Evolutionary conservation across 176 grass and related monocot genomes (phyloP).

Genomic region (Hyparrhenia diplandra): DNA sequence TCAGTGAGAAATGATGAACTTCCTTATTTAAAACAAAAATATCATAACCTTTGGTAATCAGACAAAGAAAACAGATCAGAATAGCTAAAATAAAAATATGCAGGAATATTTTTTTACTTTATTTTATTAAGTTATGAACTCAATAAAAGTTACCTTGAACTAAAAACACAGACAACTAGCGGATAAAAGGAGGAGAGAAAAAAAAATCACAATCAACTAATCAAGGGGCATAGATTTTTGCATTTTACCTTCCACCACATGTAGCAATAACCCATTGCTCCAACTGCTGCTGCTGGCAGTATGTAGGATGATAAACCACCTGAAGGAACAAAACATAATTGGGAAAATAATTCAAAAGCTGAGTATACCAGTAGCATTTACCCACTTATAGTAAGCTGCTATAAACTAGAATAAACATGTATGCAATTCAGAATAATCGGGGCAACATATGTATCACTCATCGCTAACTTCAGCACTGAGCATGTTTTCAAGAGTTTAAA

Average conservation of each 20-base stretch:
- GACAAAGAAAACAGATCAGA: slow-evolving; percentile 5
- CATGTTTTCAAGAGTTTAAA: slow-evolving; percentile 20
- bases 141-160: not conserved
- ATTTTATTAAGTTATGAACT: not conserved
- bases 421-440: not conserved
- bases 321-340: slow-evolving; percentile 20
- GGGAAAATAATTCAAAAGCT: not conserved
- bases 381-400: not conserved
- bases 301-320: slow-evolving; percentile 75
- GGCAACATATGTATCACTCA: slow-evolving; percentile 5
- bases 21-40: not conserved
- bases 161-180: not conserved
- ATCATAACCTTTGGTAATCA: not conserved
- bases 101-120: not conserved
- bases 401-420: not conserved
- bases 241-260: slow-evolving; percentile 95
- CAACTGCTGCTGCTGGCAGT: slow-evolving; percentile 87
- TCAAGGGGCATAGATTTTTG: not conserved
- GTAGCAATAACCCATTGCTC: slow-evolving; percentile 94
- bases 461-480: not conserved
- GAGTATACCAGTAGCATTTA: not conserved
- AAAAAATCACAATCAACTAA: not conserved
- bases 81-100: not conserved
- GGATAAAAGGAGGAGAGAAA: slow-evolving; percentile 5
- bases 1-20: not conserved